Evolutionary conservation across 495 filamentous ascomycete genomes (phyloP).

Genomic region (Penicillium malachiteum): DNA sequence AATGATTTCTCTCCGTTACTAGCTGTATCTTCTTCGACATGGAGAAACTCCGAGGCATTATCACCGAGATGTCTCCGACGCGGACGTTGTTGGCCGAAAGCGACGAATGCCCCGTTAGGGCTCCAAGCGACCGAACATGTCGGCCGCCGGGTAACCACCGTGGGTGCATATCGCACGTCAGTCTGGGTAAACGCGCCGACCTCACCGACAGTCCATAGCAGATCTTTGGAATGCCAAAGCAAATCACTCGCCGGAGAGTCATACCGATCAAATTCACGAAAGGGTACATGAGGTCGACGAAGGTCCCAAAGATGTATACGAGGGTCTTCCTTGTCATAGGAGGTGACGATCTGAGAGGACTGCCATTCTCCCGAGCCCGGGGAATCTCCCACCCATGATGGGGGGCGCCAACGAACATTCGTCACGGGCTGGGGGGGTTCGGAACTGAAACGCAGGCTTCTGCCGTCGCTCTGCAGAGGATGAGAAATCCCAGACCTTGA

Average conservation of each 20-base stretch:
- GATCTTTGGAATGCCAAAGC: constrained; percentile 86
- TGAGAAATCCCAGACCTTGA: constrained; percentile 91
- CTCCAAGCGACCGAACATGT: constrained; percentile 49
- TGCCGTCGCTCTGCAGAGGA: constrained; percentile 73
- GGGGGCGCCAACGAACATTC: constrained; percentile 82
- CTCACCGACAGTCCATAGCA: constrained; percentile 87
- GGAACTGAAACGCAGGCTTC: constrained; percentile 63
- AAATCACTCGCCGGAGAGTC: constrained; percentile 69
- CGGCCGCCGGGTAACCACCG: constrained; percentile 64
- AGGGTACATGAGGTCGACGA: constrained; percentile 80
- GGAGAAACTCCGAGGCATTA: constrained; percentile 37
- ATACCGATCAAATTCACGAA: constrained; percentile 78
- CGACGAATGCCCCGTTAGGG: constrained; percentile 44
- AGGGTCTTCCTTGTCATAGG: constrained; percentile 65
- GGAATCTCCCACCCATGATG: constrained; percentile 67
- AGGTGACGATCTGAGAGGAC: constrained; percentile 66
- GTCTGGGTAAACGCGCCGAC: constrained; percentile 84
- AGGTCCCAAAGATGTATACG: constrained; percentile 91
- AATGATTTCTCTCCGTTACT: constrained; percentile 45
- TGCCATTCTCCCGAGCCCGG: constrained; percentile 63
- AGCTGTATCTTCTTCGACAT: constrained; percentile 29
- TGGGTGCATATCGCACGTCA: constrained; percentile 77
- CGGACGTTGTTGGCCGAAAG: constrained; percentile 50
- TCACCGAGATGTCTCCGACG: constrained; percentile 37
- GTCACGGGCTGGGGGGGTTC: constrained; percentile 67